Base-by-base conservation (phyloP, 2,329 filamentous ascomycete genomes). In the Hypomyces perniciosus region DNA sequence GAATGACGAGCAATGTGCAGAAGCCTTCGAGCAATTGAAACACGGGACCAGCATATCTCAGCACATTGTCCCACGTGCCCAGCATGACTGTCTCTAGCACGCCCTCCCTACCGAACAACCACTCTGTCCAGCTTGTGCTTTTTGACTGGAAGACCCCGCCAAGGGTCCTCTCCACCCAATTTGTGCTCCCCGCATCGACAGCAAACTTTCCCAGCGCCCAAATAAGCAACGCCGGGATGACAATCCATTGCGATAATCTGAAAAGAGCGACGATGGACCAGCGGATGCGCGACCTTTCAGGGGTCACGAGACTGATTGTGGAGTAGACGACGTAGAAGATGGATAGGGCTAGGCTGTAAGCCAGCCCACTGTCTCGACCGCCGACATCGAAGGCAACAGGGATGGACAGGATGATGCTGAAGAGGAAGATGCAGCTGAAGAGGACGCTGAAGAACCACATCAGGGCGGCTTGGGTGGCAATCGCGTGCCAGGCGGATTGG, bases 361-460 rank as follows among this genome's bases (percentile, higher is more conserved):
- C 92, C 64, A 99, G 79, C 53, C 93, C 93, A 65, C 90, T 95
- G 62, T 93, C 91, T 63, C 90, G 85, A 56, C 93, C 93, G 67
- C 93, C 93, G 64, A 97, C 92, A 81, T 99, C 93, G 75, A 97
- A 97, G 63, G 92, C 89, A 66, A 99, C 85, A 55, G 93, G 93
- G 67, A 99, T 93, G 56, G 90, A 96, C 66, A 97, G 87, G 65
- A 97, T 84, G 69, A 96, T 90, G 72, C 88, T 88, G 71, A 91
- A 80, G 62, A 97, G 84, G 73, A 96, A 97, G 71, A 89, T 72
- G 66, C 85, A 78, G 72, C 89, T 89, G 65, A 89, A 89, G 61
- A 91, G 67, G 68, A 86, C 79, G 67, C 86, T 85, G 70, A 91
- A 83, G 70, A 92, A 80, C 78, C 86, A 90, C 88, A 96, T 95